Evolutionary conservation across 2,329 filamentous ascomycete genomes (phyloP).

Genomic region (Clonostachys sp.): DNA sequence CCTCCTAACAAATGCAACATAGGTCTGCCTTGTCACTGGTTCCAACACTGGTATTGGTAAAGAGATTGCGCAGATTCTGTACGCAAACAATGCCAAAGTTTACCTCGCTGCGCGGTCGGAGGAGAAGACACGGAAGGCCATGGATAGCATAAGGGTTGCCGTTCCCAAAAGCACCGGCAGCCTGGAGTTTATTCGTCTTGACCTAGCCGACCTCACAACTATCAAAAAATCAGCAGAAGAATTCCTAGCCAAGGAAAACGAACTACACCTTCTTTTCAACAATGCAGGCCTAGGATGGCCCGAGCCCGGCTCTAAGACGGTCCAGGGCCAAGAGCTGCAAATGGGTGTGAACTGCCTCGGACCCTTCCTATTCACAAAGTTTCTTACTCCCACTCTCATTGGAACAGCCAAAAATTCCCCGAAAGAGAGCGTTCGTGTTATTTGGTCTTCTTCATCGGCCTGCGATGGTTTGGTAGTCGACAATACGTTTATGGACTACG

Average conservation of each 20-base stretch:
- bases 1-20: neutral
- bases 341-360: conserved; percentile 32
- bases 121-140: conserved; percentile 30
- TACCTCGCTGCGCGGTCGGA: conserved; percentile 43
- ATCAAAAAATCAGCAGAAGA: conserved; percentile 16
- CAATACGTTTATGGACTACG: conserved; percentile 10
- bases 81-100: conserved; percentile 42
- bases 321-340: conserved; percentile 31
- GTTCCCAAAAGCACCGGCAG: conserved; percentile 23
- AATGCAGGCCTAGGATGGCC: conserved; percentile 36
- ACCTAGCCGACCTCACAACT: conserved; percentile 25
- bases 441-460: conserved; percentile 17
- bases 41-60: conserved; percentile 34
- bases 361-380: conserved; percentile 28
- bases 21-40: conserved; percentile 44
- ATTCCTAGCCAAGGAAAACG: conserved; percentile 12
- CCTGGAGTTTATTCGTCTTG: conserved; percentile 32
- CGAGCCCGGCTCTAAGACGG: conserved; percentile 24
- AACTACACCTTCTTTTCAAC: conserved; percentile 29
- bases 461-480: conserved; percentile 8
- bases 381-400: conserved; percentile 22
- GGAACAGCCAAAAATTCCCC: conserved; percentile 19
- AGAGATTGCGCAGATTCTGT: conserved; percentile 45
- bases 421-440: conserved; percentile 14
- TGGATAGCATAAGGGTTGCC: conserved; percentile 28